Percentiles rank a stretch among this genome's conserved stretches.
Evolutionary conservation across 1,284 basidiomycete genomes (phyloP).

Genomic region (Rhodofomes roseus): DNA sequence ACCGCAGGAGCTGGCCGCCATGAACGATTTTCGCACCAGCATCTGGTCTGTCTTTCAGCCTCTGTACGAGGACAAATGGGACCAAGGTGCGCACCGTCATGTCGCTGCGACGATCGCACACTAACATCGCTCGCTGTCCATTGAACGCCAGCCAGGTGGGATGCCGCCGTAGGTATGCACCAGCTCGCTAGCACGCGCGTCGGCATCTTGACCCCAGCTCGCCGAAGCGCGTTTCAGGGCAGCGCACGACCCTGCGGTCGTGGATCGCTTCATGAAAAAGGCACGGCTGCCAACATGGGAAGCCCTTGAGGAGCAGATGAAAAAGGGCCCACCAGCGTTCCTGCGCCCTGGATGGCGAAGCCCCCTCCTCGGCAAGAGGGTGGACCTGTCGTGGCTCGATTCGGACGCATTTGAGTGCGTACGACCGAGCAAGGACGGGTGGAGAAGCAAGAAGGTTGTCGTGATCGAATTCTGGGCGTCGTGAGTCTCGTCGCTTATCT

Average conservation of each 20-base stretch:
- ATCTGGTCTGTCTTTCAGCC: constrained; percentile 29
- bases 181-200: neutral
- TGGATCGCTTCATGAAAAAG: constrained; percentile 24
- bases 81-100: constrained; percentile 20
- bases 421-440: constrained; percentile 25
- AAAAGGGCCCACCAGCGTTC: constrained; percentile 30
- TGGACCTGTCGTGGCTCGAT: constrained; percentile 29
- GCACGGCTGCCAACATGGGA: constrained; percentile 29
- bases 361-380: constrained; percentile 25
- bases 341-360: constrained; percentile 30
- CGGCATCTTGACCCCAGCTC: neutral
- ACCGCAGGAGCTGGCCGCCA: constrained; percentile 24
- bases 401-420: constrained; percentile 25
- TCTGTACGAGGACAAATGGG: constrained; percentile 30
- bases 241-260: constrained; percentile 22
- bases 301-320: constrained; percentile 26
- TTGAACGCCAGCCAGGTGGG: constrained; percentile 22
- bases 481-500: constrained; percentile 19
- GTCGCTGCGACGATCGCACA: neutral
- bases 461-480: constrained; percentile 32
- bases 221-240: constrained; percentile 21
- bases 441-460: constrained; percentile 25
- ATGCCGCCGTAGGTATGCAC: constrained; percentile 9
- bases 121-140: neutral
- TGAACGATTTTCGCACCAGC: constrained; percentile 26